These are phyloP conservation scores for Cocos nucifera DNA, from an alignment of 176 grass and related monocot genomes.

Conservation along the genomic window DNA sequence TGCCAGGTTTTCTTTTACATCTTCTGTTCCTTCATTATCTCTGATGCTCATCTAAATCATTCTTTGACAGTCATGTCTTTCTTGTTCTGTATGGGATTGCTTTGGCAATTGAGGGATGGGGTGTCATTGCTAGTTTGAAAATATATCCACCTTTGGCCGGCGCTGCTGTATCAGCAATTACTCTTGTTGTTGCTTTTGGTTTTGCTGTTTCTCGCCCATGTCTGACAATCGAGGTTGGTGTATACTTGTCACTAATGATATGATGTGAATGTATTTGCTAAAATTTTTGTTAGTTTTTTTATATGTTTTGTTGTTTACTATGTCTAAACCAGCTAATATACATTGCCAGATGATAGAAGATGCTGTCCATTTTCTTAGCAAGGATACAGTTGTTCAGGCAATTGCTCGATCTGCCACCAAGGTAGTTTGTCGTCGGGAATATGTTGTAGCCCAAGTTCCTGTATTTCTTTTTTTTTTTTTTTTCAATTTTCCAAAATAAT, in stretches of 20 bases:
- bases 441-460: constrained; percentile 3
- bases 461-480: no score
- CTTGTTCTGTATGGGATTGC: constrained; percentile 88
- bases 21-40: no score
- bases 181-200: constrained; percentile 90
- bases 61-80: constrained; percentile 69
- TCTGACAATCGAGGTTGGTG: constrained; percentile 79
- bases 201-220: constrained; percentile 93
- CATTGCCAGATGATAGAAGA: constrained; percentile 91
- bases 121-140: constrained; percentile 91
- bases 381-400: constrained; percentile 94
- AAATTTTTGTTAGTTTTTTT: no score
- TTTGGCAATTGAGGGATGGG: constrained; percentile 90
- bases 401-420: constrained; percentile 93
- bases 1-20: no score
- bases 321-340: constrained; percentile 1
- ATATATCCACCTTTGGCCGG: constrained; percentile 83
- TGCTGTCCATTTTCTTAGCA: constrained; percentile 88
- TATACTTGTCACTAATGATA: neutral
- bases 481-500: no score
- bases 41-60: constrained; percentile 20
- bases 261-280: no score
- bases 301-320: neutral
- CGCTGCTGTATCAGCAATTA: constrained; percentile 73
- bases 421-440: constrained; percentile 30